Conservation (phyloP, 1,284 basidiomycete species). For the Trichosporon ovoides region DNA sequence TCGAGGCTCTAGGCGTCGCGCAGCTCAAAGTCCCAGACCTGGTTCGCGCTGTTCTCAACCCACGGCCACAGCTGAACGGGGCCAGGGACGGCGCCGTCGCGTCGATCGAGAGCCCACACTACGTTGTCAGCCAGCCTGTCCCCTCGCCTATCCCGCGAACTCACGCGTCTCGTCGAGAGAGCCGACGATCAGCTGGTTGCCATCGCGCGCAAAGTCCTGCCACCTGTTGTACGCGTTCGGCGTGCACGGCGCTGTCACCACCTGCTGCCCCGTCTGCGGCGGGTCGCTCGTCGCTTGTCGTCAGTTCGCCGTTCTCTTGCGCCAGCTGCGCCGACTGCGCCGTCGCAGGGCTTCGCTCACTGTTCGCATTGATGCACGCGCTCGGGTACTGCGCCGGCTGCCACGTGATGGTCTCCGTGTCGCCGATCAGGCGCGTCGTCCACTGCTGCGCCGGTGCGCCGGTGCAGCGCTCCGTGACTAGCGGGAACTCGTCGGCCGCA, state of each 20-base stretch:
- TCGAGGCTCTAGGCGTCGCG: neutral
- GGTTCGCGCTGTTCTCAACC: constrained; percentile 1
- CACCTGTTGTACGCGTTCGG: neutral
- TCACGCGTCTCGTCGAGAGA: neutral
- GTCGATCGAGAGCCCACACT: neutral
- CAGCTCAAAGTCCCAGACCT: constrained; percentile 1
- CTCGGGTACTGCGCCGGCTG: neutral
- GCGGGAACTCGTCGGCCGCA: neutral
- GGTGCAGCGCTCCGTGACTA: neutral
- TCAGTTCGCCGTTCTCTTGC: too few relatives aligned
- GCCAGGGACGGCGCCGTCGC: neutral
- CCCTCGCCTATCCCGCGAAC: neutral
- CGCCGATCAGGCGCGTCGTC: neutral
- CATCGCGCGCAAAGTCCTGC: constrained; percentile 1
- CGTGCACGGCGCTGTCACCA: neutral
- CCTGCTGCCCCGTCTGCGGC: neutral
- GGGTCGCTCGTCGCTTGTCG: neutral
- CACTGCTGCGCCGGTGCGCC: neutral
- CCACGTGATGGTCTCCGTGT: constrained; percentile 1
- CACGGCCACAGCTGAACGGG: constrained; percentile 1
- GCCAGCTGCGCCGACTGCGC: too few relatives aligned
- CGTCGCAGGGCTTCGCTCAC: too few relatives aligned
- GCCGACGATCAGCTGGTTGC: neutral
- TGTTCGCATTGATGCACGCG: neutral
- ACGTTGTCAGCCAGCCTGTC: neutral